Percentiles rank a stretch among this genome's conserved stretches.
Evolutionary conservation across 2,329 filamentous ascomycete genomes (phyloP).

Genomic region (Penicillium brevicompactum): DNA sequence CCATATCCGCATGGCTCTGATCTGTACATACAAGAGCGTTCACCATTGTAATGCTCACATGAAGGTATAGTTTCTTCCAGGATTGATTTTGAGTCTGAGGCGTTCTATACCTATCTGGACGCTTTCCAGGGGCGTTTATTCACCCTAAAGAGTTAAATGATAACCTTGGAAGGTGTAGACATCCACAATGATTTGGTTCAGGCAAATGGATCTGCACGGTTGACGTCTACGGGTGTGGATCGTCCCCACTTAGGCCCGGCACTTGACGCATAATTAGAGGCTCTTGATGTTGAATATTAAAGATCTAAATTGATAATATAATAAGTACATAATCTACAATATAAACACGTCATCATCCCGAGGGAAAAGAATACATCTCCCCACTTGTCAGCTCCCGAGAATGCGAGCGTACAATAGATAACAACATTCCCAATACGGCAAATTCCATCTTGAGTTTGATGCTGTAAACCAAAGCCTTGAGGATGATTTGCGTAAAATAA

Average conservation of each 20-base stretch:
- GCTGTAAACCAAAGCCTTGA: constrained; percentile 36
- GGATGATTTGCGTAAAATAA: constrained; percentile 36
- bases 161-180: too few relatives aligned
- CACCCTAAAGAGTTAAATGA: too few relatives aligned
- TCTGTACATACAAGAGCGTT: too few relatives aligned
- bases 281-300: not conserved
- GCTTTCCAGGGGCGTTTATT: too few relatives aligned
- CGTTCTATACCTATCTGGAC: too few relatives aligned
- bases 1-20: too few relatives aligned
- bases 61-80: too few relatives aligned
- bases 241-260: not conserved
- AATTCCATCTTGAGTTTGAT: constrained; percentile 55
- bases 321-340: not conserved
- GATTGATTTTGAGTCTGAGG: too few relatives aligned
- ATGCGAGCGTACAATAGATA: constrained; percentile 19
- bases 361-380: constrained; percentile 5
- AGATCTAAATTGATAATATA: not conserved
- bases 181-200: too few relatives aligned
- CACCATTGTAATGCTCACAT: too few relatives aligned
- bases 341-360: not conserved
- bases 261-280: not conserved
- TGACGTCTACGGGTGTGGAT: not conserved
- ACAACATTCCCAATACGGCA: constrained; percentile 51
- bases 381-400: not conserved
- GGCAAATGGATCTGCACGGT: not conserved